These are phyloP conservation scores for Verticillium tricorpus DNA, from an alignment of 2,329 filamentous ascomycete genomes.

Conservation along the genomic window DNA sequence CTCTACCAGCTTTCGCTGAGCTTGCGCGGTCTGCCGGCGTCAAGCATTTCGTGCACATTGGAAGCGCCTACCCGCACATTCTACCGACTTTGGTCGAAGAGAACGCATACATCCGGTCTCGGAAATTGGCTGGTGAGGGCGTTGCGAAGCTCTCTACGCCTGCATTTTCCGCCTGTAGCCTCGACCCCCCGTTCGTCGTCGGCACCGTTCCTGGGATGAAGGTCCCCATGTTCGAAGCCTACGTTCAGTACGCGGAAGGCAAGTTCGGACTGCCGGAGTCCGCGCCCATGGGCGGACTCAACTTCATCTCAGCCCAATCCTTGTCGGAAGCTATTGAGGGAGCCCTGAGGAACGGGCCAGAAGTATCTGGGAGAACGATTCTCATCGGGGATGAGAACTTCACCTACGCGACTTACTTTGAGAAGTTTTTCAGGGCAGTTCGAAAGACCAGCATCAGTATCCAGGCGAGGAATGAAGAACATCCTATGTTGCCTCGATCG, in stretches of 20 bases:
- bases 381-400: constrained; percentile 6
- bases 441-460: neutral
- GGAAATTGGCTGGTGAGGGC: constrained; percentile 1
- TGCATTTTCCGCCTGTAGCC: constrained; percentile 2
- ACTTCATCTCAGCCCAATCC: constrained; percentile 8
- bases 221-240: constrained; percentile 1
- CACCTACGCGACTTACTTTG: constrained; percentile 4
- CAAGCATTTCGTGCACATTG: constrained; percentile 4
- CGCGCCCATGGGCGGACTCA: constrained; percentile 2
- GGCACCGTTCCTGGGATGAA: constrained; percentile 4
- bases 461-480: neutral
- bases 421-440: constrained; percentile 1
- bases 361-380: neutral
- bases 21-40: constrained; percentile 2
- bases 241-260: constrained; percentile 4
- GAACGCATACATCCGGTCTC: constrained; percentile 5
- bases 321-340: constrained; percentile 5
- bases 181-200: constrained; percentile 7
- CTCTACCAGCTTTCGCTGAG: constrained; percentile 3
- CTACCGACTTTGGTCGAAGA: neutral
- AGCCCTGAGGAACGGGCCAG: neutral
- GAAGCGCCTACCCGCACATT: constrained; percentile 2
- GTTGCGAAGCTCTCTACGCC: neutral
- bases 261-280: neutral
- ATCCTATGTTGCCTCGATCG: constrained; percentile 5